Evolutionary conservation across 2,329 filamentous ascomycete species (phyloP), one percentile per base, ranked within the genome.

Genomic region (Apiospora rasikravindrae): DNA sequence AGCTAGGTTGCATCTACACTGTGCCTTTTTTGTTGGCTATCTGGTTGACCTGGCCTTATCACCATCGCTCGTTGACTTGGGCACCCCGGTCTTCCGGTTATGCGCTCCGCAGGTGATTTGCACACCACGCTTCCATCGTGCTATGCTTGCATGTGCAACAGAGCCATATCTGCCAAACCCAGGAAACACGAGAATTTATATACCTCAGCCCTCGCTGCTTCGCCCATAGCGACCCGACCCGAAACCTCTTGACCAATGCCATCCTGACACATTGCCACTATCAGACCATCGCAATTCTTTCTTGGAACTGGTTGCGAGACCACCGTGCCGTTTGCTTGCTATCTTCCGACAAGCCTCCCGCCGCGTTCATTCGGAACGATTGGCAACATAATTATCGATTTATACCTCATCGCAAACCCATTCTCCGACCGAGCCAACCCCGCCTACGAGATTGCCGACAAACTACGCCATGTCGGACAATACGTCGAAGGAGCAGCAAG

Each of bases 381-480:
- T 64, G 57, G 57, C 33, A 33, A 64, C 57, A 64, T 22, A 14
- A 40, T 40, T 19, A n/a, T 40, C 57, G 22, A 1, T 10, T 40
- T 40, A n/a, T 14, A 40, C 33, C 22, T 64, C 33, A 40, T 37
- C 33, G 40, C 29, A 40, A 64, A n/a, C 33, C 33, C 33, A 2
- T 64, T 24, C n/a, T 64, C 33, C 57, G 57, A 64, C 33, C 57
- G 8, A 24, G 57, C 33, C 40, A 40, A 40, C 22, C 33, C 57
- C 57, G 33, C 33, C 57, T 19, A 40, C 57, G 57, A 64, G 57
- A 24, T 19, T 40, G 57, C 57, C 57, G 57, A 57, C n/a, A 19
- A 37, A 37, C 69, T n/a, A 44, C 69, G 49, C 53, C 69, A 73
- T 73, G 72, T 73, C 72, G 26, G 72, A 73, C 42, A 64, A 67